A percentile compares a stretch with the other conserved stretches of the same genome.
These are phyloP conservation scores for Cladophialophora psammophila DNA, from an alignment of 2,329 filamentous ascomycete species.

Conservation along the genomic window DNA sequence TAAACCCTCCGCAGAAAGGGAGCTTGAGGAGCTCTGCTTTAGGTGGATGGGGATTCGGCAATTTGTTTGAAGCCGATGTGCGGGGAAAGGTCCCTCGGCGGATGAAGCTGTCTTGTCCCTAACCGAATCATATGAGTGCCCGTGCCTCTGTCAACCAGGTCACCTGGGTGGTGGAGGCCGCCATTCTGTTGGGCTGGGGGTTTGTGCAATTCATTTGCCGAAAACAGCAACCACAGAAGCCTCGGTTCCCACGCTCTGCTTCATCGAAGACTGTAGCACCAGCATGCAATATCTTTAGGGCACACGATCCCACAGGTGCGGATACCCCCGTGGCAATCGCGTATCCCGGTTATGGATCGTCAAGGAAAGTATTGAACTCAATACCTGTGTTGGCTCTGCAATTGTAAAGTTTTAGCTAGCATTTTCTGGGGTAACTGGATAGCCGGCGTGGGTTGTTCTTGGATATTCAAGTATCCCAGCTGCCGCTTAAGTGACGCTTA, in stretches of 20 bases:
- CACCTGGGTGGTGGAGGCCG: neutral
- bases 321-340: neutral
- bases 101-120: slow-evolving; percentile 2
- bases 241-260: neutral
- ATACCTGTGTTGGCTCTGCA: neutral
- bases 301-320: neutral
- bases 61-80: slow-evolving; percentile 33
- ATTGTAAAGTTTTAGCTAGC: neutral
- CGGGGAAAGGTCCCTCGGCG: slow-evolving; percentile 26
- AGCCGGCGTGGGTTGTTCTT: neutral
- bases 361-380: neutral
- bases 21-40: neutral
- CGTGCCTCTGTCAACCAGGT: neutral
- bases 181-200: neutral
- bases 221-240: slow-evolving; percentile 14
- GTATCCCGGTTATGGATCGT: neutral
- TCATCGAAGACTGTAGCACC: neutral
- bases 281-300: neutral
- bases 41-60: slow-evolving; percentile 18
- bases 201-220: slow-evolving; percentile 26
- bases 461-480: neutral
- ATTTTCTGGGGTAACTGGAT: neutral
- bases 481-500: neutral
- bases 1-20: slow-evolving; percentile 3
- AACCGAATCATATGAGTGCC: neutral